Conservation (phyloP, 805 yeast species). For the Myxozyma mucilagina region DNA sequence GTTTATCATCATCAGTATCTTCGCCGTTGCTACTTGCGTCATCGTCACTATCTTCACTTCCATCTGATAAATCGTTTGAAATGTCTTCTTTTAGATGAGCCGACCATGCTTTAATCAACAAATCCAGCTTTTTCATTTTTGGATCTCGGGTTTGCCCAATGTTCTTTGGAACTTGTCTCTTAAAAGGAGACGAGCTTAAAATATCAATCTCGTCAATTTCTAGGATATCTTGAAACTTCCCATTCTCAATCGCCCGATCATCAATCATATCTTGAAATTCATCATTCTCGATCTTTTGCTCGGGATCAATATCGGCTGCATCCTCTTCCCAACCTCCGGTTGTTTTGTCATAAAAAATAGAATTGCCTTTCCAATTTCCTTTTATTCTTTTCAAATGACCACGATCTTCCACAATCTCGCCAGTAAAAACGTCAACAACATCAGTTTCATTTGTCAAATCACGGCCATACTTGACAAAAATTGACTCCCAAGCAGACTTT, state of each 20-base stretch:
- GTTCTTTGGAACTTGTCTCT: too few species aligned
- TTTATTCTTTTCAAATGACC: slow-evolving; percentile 55
- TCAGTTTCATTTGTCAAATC: slow-evolving; percentile 43
- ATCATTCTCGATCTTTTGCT: background rate
- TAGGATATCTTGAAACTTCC: background rate
- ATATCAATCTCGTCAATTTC: slow-evolving; percentile 2
- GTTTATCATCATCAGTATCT: background rate
- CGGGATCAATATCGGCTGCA: background rate
- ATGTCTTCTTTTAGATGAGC: too few species aligned
- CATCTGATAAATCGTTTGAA: too few species aligned
- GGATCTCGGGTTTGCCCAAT: background rate
- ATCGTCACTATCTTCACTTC: too few species aligned
- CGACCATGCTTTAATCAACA: slow-evolving; percentile 1
- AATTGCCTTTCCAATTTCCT: background rate
- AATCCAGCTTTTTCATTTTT: slow-evolving; percentile 8
- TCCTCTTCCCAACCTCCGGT: background rate
- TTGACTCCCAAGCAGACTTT: slow-evolving; percentile 39
- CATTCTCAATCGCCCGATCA: slow-evolving; percentile 2
- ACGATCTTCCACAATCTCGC: slow-evolving; percentile 60
- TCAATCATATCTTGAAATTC: slow-evolving; percentile 1
- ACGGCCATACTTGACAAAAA: slow-evolving; percentile 39
- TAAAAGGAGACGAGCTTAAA: slow-evolving; percentile 1
- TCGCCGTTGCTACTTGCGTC: too few species aligned
- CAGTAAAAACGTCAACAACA: slow-evolving; percentile 57
- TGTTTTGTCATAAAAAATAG: background rate